Evolutionary conservation across 345 rosid species (phyloP), one percentile per base, ranked within the genome.

Genomic region (Raphanus sativus): DNA sequence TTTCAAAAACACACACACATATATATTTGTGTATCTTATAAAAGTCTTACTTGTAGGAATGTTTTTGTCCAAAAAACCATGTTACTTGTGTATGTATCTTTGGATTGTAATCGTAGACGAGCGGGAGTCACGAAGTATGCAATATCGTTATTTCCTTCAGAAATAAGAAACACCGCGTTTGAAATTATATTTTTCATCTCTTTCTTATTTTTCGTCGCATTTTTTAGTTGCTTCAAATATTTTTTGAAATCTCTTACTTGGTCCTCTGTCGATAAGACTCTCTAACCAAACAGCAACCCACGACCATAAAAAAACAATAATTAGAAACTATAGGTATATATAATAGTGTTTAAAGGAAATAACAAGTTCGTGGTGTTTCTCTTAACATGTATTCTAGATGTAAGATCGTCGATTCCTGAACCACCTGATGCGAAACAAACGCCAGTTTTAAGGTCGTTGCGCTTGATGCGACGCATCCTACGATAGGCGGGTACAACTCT

Each of bases 61-160:
- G 30, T 10, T 52, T 75, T 55, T 40, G 86, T 86, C 50, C 72
- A 77, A 8, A 2, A 17, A 61, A 77, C 65, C 75, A 83, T 69
- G 11, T 75, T 78, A 77, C 85, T 88, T 2, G 91, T 85, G 70
- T 89, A 89, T 9, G 82, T 60, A 17, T 74, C 40, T 2, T 73
- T 21, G 30, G 82, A 81, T n/a, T 77, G 3, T 63, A 75, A 83
- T 15, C 69, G 38, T 25, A 66, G 16, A 56, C 82, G 59, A 11
- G 71, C 61, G 0, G 77, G 85, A 42, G 81, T 58, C 0, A 4
- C n/a, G 32, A 71, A 83, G 58, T 84, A 89, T 21, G 86, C 93
- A 16, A 90, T 67, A 86, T 90, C 96, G 42, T 88, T 79, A 71
- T 85, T 89, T 55, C 93, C 88, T 17, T 83, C 62, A 13, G 84